Percentiles rank a stretch among this genome's conserved stretches.
Conservation (phyloP, 495 filamentous ascomycete species). For the Aspergillus steynii region DNA sequence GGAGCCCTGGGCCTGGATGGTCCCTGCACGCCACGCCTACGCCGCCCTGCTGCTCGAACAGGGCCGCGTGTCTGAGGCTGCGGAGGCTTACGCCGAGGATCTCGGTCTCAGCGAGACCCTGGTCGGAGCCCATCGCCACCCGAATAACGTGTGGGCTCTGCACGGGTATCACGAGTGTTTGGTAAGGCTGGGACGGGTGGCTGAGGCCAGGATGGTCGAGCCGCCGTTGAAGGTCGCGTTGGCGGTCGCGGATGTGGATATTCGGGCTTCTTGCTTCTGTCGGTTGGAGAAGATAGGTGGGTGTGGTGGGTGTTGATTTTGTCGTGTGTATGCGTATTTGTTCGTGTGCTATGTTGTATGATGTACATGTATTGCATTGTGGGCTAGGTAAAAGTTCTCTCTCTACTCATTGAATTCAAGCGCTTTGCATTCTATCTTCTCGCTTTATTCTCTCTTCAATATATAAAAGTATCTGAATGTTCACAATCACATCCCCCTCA, state of each 20-base stretch:
- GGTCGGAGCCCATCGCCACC: conserved; percentile 59
- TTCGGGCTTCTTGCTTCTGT: conserved; percentile 64
- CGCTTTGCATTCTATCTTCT: no score
- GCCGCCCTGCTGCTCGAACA: conserved; percentile 66
- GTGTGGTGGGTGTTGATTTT: not conserved
- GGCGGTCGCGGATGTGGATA: conserved; percentile 58
- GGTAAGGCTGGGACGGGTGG: conserved; percentile 43
- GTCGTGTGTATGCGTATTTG: no score
- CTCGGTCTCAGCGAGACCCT: conserved; percentile 57
- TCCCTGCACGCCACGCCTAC: conserved; percentile 64
- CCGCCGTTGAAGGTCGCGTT: conserved; percentile 50
- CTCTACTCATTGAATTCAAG: no score
- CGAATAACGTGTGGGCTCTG: conserved; percentile 68
- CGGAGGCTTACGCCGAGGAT: conserved; percentile 59
- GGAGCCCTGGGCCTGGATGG: conserved; percentile 74
- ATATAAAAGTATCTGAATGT: no score
- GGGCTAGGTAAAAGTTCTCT: no score
- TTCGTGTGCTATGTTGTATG: no score
- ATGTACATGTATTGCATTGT: no score
- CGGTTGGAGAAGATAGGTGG: conserved; percentile 26
- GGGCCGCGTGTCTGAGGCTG: conserved; percentile 53
- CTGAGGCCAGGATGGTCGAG: conserved; percentile 51
- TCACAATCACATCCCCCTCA: no score
- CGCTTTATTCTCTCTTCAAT: no score
- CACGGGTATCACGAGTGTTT: conserved; percentile 68